Evolutionary conservation across 345 rosid genomes (phyloP).

Genomic region (Carallia pectinifolia): DNA sequence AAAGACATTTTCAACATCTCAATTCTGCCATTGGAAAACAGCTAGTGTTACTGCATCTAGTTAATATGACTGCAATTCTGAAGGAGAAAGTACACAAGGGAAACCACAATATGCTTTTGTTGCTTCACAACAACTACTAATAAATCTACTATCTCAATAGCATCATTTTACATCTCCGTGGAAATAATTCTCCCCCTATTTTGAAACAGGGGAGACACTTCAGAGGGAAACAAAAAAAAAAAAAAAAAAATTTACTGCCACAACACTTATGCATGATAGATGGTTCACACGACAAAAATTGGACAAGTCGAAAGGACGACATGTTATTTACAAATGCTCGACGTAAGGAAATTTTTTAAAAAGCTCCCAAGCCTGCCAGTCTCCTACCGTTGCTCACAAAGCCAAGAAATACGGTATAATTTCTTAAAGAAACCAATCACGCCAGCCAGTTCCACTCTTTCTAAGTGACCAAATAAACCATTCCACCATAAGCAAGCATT

Average conservation of each 20-base stretch:
- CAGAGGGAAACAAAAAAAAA: neutral
- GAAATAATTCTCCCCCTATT: too few relatives aligned
- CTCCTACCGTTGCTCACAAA: neutral
- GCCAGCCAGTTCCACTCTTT: constrained; percentile 10
- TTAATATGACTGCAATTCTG: too few relatives aligned
- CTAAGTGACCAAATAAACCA: neutral
- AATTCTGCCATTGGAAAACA: too few relatives aligned
- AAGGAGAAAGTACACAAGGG: too few relatives aligned
- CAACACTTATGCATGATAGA: neutral
- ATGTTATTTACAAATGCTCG: constrained; percentile 25
- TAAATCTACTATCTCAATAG: too few relatives aligned
- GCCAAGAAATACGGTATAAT: constrained; percentile 6
- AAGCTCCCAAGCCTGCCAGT: constrained; percentile 3
- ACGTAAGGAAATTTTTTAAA: neutral
- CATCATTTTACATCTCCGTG: too few relatives aligned
- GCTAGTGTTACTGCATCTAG: too few relatives aligned
- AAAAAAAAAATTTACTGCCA: neutral
- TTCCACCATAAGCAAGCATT: neutral
- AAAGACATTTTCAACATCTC: too few relatives aligned
- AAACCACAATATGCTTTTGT: too few relatives aligned
- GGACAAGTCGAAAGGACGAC: constrained; percentile 15
- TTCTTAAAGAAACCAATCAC: neutral
- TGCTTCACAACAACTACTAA: too few relatives aligned
- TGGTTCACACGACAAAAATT: neutral
- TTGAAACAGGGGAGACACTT: too few relatives aligned